These are phyloP conservation scores for Tuber brumale DNA, from an alignment of 495 filamentous ascomycete genomes.

Conservation along the genomic window DNA sequence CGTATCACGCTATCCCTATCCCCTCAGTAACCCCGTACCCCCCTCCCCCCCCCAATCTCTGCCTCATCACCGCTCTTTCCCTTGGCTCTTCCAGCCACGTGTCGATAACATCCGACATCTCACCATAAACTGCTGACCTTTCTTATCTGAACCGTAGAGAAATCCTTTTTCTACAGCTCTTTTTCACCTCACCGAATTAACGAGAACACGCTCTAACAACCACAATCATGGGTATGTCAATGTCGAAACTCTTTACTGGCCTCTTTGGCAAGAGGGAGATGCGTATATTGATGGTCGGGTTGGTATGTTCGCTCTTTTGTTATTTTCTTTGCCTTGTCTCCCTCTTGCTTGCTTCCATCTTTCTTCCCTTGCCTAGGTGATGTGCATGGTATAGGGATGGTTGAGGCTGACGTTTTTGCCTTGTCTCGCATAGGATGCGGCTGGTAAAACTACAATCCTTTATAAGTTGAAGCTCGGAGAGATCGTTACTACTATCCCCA, in stretches of 20 bases:
- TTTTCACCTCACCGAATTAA: conserved; percentile 30
- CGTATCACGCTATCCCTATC: conserved; percentile 14
- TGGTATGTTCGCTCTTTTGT: conserved; percentile 44
- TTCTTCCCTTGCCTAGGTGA: neutral
- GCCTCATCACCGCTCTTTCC: neutral
- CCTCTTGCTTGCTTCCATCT: conserved; percentile 8
- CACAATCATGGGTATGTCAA: conserved; percentile 85
- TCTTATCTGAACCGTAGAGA: conserved; percentile 17
- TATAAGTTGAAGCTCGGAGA: conserved; percentile 99
- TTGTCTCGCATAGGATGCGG: conserved; percentile 58
- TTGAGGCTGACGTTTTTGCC: conserved; percentile 26
- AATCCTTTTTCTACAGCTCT: conserved; percentile 17
- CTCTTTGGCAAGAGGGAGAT: conserved; percentile 99
- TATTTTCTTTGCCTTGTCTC: neutral
- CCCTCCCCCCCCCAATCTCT: neutral
- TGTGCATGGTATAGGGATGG: conserved; percentile 18
- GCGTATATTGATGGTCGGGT: conserved; percentile 98
- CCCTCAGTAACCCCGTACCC: conserved; percentile 1
- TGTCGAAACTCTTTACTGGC: conserved; percentile 88
- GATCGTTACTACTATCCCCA: conserved; percentile 99
- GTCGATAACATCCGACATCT: conserved; percentile 19
- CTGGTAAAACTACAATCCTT: conserved; percentile 99
- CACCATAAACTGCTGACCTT: conserved; percentile 22
- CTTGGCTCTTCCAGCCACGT: conserved; percentile 23
- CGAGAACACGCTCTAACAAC: conserved; percentile 14